These are phyloP conservation scores for Hymenoscyphus repandus DNA, from an alignment of 2,329 filamentous ascomycete species.

Conservation along the genomic window DNA sequence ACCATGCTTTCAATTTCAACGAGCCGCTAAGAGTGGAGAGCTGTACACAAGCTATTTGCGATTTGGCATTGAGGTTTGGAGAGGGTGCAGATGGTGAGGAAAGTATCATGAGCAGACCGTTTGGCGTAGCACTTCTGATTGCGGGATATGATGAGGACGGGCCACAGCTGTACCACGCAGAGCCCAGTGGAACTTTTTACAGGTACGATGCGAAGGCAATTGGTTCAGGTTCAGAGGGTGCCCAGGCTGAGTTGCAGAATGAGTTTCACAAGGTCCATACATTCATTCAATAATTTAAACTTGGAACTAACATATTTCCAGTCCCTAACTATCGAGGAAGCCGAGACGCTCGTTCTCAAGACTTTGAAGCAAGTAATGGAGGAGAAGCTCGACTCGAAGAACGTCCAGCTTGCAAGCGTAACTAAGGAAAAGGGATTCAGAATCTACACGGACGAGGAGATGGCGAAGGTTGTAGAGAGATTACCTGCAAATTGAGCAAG, in stretches of 20 bases:
- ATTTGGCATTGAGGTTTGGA: constrained; percentile 90
- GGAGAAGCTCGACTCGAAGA: constrained; percentile 98
- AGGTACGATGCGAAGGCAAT: constrained; percentile 99
- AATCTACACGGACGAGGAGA: constrained; percentile 97
- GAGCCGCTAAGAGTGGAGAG: constrained; percentile 93
- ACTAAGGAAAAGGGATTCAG: constrained; percentile 97
- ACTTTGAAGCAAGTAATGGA: constrained; percentile 99
- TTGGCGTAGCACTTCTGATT: constrained; percentile 93
- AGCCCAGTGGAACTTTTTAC: constrained; percentile 97
- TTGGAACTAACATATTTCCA: constrained; percentile 31
- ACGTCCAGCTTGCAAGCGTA: constrained; percentile 95
- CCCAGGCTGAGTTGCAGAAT: constrained; percentile 95
- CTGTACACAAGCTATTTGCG: constrained; percentile 98
- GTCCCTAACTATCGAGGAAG: constrained; percentile 87
- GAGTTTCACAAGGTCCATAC: constrained; percentile 81
- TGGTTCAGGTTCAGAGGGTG: constrained; percentile 92
- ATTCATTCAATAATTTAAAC: background rate
- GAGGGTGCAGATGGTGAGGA: constrained; percentile 97
- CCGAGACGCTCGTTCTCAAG: constrained; percentile 92
- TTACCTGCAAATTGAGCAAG: constrained; percentile 57
- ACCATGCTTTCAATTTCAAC: constrained; percentile 96
- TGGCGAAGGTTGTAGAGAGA: constrained; percentile 85
- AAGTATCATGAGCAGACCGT: constrained; percentile 96
- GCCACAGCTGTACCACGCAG: constrained; percentile 93
- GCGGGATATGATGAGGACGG: constrained; percentile 97